phyloP scores from a whole-genome alignment of 495 filamentous ascomycete genomes.

The Sabuloglossum arenarium region DNA sequence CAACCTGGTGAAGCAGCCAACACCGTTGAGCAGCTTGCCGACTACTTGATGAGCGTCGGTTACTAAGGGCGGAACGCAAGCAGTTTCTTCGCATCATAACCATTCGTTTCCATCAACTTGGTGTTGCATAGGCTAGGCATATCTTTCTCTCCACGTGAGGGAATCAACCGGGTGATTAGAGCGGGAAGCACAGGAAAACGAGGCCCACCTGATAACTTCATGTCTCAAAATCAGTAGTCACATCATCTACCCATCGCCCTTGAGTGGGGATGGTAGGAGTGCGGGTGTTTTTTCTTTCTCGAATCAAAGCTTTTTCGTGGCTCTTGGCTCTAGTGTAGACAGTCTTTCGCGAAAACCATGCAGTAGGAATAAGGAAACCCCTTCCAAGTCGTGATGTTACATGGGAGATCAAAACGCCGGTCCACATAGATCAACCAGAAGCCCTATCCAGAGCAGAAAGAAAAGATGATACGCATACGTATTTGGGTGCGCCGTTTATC shows the following conservation, averaged over 20 bases:
- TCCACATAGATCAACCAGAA: too few relatives aligned
- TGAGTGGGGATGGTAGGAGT: neutral
- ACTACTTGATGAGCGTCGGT: conserved; percentile 48
- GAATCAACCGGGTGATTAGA: neutral
- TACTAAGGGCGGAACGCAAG: conserved; percentile 30
- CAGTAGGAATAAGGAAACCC: neutral
- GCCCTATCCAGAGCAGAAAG: neutral
- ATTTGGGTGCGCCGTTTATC: neutral
- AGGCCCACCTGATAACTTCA: neutral
- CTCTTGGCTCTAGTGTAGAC: neutral
- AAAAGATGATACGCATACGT: neutral
- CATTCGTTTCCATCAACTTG: neutral
- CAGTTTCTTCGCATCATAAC: neutral
- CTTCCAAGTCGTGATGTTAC: neutral
- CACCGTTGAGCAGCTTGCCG: conserved; percentile 45
- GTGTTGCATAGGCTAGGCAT: neutral
- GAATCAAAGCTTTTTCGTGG: neutral
- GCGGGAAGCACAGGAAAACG: neutral
- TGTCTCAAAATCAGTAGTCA: neutral
- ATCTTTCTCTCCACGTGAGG: neutral
- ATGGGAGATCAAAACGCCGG: neutral
- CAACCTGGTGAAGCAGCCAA: conserved; percentile 43
- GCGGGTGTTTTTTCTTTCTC: neutral
- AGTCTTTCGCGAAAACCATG: neutral
- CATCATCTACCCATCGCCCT: neutral